Evolutionary conservation across 805 yeast genomes (phyloP).

Genomic region (Pichia nakasei): DNA sequence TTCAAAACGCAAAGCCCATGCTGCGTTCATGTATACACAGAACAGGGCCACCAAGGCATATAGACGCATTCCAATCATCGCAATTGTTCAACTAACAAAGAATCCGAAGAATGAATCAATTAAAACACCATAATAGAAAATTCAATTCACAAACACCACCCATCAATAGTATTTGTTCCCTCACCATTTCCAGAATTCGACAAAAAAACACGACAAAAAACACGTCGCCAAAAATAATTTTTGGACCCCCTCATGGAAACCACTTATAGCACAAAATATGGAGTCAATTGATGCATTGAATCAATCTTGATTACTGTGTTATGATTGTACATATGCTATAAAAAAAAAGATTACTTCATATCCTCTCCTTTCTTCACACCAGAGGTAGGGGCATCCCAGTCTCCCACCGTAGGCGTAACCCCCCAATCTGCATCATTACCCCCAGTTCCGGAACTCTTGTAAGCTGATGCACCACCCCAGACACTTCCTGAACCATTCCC

Average conservation of each 20-base stretch:
- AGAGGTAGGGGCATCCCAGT: slow-evolving; percentile 41
- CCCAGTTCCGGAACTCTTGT: slow-evolving; percentile 25
- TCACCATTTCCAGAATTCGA: no score
- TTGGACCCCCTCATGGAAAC: no score
- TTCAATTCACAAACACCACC: no score
- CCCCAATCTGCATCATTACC: slow-evolving; percentile 26
- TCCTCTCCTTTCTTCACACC: slow-evolving; percentile 20
- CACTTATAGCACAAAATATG: no score
- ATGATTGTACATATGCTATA: no score
- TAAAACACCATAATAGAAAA: not conserved
- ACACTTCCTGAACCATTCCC: slow-evolving; percentile 17
- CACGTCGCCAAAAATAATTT: not conserved
- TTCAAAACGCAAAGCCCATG: slow-evolving; percentile 24
- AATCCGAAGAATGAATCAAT: not conserved
- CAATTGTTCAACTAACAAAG: not conserved
- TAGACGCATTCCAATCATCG: slow-evolving; percentile 1
- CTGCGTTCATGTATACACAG: slow-evolving; percentile 8
- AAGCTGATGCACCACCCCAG: slow-evolving; percentile 28
- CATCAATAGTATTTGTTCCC: no score
- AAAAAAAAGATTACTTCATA: not conserved
- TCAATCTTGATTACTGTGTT: not conserved
- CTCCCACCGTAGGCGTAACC: slow-evolving; percentile 38
- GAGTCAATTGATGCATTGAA: no score
- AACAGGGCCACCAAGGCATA: slow-evolving; percentile 6
- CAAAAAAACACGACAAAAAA: not conserved